Conservation (phyloP, 495 filamentous ascomycete species). For the Aspergillus bridgeri region DNA sequence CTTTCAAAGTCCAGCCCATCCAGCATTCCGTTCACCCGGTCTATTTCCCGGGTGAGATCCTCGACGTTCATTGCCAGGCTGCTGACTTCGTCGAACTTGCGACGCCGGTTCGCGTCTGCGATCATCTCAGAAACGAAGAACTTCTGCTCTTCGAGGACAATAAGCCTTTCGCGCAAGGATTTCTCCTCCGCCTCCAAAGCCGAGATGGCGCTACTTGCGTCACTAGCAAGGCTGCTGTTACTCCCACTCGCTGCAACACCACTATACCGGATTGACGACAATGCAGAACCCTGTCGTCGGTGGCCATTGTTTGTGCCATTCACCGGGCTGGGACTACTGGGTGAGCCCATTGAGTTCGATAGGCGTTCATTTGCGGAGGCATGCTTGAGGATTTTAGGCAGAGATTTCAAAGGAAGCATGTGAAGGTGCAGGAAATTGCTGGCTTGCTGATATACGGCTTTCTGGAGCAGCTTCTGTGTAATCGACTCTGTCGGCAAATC, state of each 20-base stretch:
- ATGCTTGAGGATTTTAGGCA: slow-evolving; percentile 79
- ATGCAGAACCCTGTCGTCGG: slow-evolving; percentile 43
- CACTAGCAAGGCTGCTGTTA: slow-evolving; percentile 52
- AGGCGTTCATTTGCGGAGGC: slow-evolving; percentile 46
- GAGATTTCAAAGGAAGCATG: slow-evolving; percentile 84
- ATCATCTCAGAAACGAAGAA: slow-evolving; percentile 92
- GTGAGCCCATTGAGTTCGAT: slow-evolving; percentile 32
- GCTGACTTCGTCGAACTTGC: slow-evolving; percentile 87
- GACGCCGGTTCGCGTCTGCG: slow-evolving; percentile 68
- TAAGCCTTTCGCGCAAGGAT: slow-evolving; percentile 73
- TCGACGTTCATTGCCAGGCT: slow-evolving; percentile 76
- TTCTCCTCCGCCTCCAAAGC: slow-evolving; percentile 84
- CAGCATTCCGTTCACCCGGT: slow-evolving; percentile 55
- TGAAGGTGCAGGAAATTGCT: slow-evolving; percentile 84
- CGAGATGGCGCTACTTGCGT: slow-evolving; percentile 63
- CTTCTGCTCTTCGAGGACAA: slow-evolving; percentile 91
- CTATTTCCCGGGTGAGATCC: slow-evolving; percentile 81
- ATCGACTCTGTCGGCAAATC: slow-evolving; percentile 70
- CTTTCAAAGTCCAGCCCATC: slow-evolving; percentile 49
- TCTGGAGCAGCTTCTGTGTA: slow-evolving; percentile 74
- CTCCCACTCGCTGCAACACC: slow-evolving; percentile 49
- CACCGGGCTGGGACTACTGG: slow-evolving; percentile 23
- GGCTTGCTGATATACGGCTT: slow-evolving; percentile 78
- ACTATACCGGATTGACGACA: slow-evolving; percentile 60
- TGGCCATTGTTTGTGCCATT: slow-evolving; percentile 31